Evolutionary conservation across 2,329 filamentous ascomycete genomes (phyloP).

Genomic region (Trichophyton mentagrophytes): DNA sequence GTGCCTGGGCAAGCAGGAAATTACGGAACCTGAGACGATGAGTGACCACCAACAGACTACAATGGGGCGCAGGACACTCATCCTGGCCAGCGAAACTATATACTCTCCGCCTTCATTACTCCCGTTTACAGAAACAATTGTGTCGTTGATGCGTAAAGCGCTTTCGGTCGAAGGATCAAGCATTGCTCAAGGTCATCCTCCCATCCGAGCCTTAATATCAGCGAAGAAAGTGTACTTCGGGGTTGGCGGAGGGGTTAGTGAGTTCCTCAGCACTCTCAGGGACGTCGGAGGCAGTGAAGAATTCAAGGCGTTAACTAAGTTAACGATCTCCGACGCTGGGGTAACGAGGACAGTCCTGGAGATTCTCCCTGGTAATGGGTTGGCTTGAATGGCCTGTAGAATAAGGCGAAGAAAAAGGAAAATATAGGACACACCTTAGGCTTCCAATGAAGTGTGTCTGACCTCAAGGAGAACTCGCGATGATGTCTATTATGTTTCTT

Average conservation of each 20-base stretch:
- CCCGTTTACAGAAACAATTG: slow-evolving; percentile 44
- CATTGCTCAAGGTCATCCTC: slow-evolving; percentile 11
- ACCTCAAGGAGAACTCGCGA: neutral
- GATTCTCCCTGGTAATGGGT: slow-evolving; percentile 13
- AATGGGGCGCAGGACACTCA: slow-evolving; percentile 29
- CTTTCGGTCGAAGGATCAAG: neutral
- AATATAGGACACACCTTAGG: neutral
- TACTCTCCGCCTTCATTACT: slow-evolving; percentile 45
- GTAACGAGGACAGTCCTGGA: slow-evolving; percentile 35
- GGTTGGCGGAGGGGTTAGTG: slow-evolving; percentile 52
- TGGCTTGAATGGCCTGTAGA: neutral
- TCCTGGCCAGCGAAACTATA: slow-evolving; percentile 53
- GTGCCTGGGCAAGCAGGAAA: slow-evolving; percentile 19
- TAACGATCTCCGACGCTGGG: slow-evolving; percentile 31
- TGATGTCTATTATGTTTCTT: neutral
- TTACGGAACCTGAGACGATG: slow-evolving; percentile 12
- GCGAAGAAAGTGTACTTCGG: slow-evolving; percentile 56
- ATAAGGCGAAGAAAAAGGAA: neutral
- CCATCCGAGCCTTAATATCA: slow-evolving; percentile 42
- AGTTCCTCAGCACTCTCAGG: slow-evolving; percentile 34
- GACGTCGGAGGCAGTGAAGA: slow-evolving; percentile 13
- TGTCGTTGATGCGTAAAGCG: slow-evolving; percentile 35
- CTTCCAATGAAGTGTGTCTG: neutral
- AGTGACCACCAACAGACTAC: slow-evolving; percentile 2
- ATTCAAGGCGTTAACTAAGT: slow-evolving; percentile 19